Evolutionary conservation across 176 grass and related monocot genomes (phyloP).

Genomic region (Metroxylon sagu): DNA sequence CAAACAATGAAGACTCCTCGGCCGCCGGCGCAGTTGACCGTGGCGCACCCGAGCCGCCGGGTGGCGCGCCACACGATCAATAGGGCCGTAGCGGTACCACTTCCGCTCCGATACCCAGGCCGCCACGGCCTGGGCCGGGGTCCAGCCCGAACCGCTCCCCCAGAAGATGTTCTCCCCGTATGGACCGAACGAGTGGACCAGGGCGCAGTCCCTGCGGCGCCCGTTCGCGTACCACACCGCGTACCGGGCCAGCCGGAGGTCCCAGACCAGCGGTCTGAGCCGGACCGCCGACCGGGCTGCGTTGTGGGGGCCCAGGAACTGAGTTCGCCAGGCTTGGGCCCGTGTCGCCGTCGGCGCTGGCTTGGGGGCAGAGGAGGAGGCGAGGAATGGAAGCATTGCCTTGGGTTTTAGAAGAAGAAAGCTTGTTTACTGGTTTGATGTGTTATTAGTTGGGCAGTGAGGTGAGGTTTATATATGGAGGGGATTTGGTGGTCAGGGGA

Average conservation of each 20-base stretch:
- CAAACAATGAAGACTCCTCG: conserved; percentile 55
- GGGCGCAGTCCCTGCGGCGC: conserved; percentile 55
- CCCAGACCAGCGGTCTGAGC: conserved; percentile 38
- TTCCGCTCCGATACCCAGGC: conserved; percentile 53
- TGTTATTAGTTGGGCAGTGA: too few relatives aligned
- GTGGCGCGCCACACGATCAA: conserved; percentile 59
- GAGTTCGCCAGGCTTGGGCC: background rate
- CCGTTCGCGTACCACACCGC: conserved; percentile 52
- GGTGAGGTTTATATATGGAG: too few relatives aligned
- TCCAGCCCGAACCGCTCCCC: conserved; percentile 63
- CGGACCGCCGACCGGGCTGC: conserved; percentile 28
- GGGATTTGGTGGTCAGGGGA: too few relatives aligned
- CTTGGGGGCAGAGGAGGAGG: too few relatives aligned
- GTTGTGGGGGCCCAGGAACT: conserved; percentile 65
- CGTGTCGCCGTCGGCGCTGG: too few relatives aligned
- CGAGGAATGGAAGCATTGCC: too few relatives aligned
- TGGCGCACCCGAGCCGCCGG: conserved; percentile 34
- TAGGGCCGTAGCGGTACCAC: conserved; percentile 53
- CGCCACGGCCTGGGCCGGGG: conserved; percentile 40
- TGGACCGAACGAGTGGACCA: conserved; percentile 55
- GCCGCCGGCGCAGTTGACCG: conserved; percentile 33
- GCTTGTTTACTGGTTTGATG: too few relatives aligned
- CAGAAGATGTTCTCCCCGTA: conserved; percentile 96
- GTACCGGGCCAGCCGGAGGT: conserved; percentile 39
- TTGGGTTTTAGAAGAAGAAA: too few relatives aligned